phyloP scores from a whole-genome alignment of 192 early-diverging fungal genomes.

The Mortierella alpina region DNA sequence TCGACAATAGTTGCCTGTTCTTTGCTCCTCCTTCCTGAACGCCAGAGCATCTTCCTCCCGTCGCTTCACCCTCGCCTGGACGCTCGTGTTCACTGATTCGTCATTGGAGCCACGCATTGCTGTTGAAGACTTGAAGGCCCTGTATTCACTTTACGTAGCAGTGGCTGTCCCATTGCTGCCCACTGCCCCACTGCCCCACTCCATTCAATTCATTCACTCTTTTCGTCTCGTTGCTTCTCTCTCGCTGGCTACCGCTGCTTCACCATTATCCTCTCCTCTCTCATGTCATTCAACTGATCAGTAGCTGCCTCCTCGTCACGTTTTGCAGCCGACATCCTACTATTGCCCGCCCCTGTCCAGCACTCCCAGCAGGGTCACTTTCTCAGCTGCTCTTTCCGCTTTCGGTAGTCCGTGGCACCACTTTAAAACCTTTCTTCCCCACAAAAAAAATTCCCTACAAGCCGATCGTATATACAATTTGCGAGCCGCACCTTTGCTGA shows the following conservation, averaged over 20 bases:
- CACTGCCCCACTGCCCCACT: neutral
- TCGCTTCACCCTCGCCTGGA: too few species aligned
- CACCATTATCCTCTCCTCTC: neutral
- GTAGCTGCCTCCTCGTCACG: neutral
- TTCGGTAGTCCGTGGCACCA: constrained; percentile 28
- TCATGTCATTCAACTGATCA: neutral
- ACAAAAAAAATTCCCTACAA: neutral
- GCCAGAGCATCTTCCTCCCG: too few species aligned
- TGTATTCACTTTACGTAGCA: too few species aligned
- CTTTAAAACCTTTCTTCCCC: constrained; percentile 20
- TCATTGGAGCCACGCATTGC: too few species aligned
- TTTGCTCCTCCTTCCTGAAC: too few species aligned
- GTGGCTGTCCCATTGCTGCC: too few species aligned
- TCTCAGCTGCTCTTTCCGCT: neutral
- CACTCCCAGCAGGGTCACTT: neutral
- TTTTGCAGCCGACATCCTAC: neutral
- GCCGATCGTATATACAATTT: neutral
- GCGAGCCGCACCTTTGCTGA: neutral
- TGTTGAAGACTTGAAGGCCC: too few species aligned
- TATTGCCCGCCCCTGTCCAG: neutral
- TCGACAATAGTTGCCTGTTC: too few species aligned
- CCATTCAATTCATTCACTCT: neutral
- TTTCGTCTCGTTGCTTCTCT: neutral
- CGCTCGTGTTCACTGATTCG: too few species aligned
- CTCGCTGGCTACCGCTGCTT: neutral